Percentiles rank a stretch among this genome's conserved stretches.
Evolutionary conservation across 2,329 filamentous ascomycete species (phyloP).

Genomic region (Cordyceps cicadae): DNA sequence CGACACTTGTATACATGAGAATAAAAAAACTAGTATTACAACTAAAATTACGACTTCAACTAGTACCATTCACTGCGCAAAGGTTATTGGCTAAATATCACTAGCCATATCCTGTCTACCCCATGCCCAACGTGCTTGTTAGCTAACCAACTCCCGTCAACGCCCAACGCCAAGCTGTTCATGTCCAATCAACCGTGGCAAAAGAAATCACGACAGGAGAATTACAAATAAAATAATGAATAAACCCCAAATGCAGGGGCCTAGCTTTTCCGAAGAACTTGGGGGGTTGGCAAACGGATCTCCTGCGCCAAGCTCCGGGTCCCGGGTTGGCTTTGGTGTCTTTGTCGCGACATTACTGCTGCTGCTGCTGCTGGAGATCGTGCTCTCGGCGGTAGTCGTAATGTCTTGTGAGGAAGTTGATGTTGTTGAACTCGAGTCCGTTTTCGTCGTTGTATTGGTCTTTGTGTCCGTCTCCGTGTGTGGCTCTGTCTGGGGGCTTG

Average conservation of each 20-base stretch:
- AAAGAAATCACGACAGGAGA: background rate
- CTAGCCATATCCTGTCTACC: background rate
- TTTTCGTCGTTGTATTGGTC: background rate
- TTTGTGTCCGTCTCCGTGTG: background rate
- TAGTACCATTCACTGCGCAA: background rate
- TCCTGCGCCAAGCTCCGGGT: background rate
- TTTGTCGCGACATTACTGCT: background rate
- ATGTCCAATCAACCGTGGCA: background rate
- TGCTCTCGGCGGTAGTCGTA: background rate
- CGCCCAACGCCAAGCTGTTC: background rate
- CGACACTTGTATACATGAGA: background rate
- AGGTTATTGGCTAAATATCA: background rate
- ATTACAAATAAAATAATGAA: background rate
- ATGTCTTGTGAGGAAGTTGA: background rate
- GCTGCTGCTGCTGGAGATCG: background rate
- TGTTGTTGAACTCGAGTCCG: background rate
- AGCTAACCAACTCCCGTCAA: background rate
- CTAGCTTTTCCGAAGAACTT: background rate
- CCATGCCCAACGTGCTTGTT: background rate
- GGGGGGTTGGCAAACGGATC: constrained; percentile 5
- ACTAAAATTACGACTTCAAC: background rate
- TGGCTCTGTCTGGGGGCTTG: background rate
- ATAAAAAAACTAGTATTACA: background rate
- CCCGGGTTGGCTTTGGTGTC: background rate
- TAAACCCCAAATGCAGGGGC: background rate